Base-by-base conservation (phyloP, 768 basidiomycete species). In the Plicaturopsis crispa region DNA sequence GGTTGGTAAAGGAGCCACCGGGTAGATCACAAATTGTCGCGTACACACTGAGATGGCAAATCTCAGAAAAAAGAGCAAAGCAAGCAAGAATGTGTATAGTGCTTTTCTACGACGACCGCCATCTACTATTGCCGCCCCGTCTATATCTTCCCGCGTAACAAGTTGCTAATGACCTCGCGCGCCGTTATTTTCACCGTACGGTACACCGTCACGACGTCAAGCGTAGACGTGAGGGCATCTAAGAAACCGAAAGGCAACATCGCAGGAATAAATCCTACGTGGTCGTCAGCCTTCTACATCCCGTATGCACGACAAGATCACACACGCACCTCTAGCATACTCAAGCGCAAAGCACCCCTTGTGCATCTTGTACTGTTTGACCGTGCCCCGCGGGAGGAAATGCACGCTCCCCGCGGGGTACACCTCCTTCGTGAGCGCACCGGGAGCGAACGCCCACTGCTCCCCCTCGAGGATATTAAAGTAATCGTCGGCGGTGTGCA, bases 321-420 rank as follows among this genome's bases (percentile, higher is more conserved):
- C 40, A 11, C 2, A 63, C 73, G 26, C 48, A 92, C 94, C 94
- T 58, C 84, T 61, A 30, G 93, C 94, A 50, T 94, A 92, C 60
- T 99, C 96, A 47, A 99, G 62, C 6, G 96, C 96, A 57, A 89
- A 98, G 56, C 89, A 94, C 11, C 90, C 92, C 43, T 92, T 76
- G 53, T 89, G 89, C 86, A 97, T 93, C 60, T 93, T 94, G 64
- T 98, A 98, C 61, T 99, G 96, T 68, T 96, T 97, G 40, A 79
- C 83, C 3, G 75, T 72, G 4, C 91, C 91, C 26, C 94, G 67
- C 7, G 71, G 80, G 40, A 98, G 66, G 54, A 83, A 71, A 59
- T 99, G 89, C 3, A 96, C 84, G 38, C 73, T 78, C 3, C 96
- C 96, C 1, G 91, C 65, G 4, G 66, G 62, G 57, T 99, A 99